These are phyloP conservation scores for Trametes cubensis DNA, from an alignment of 768 basidiomycete species.

Conservation along the genomic window DNA sequence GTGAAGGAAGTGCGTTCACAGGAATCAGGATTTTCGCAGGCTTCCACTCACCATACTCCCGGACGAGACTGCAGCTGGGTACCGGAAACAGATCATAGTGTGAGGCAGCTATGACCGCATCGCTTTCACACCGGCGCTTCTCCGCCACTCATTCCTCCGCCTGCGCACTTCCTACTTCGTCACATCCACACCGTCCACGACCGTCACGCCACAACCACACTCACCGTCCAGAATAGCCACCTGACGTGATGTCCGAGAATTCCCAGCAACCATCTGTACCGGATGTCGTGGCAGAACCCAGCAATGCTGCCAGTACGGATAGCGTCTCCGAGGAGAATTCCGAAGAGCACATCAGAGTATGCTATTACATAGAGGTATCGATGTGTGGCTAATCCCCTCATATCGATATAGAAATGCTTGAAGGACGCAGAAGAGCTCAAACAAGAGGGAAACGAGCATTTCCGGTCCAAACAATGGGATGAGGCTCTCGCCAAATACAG, in stretches of 20 bases:
- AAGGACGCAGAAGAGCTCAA: constrained; percentile 65
- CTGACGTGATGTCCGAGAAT: too few relatives aligned
- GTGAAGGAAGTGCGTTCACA: neutral
- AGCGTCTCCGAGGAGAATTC: too few relatives aligned
- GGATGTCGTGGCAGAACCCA: too few relatives aligned
- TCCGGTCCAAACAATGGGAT: constrained; percentile 65
- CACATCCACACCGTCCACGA: neutral
- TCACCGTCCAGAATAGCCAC: too few relatives aligned
- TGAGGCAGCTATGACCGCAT: neutral
- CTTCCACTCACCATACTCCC: too few relatives aligned
- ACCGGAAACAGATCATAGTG: neutral
- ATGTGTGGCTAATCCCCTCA: neutral
- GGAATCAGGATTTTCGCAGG: too few relatives aligned
- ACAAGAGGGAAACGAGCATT: constrained; percentile 72
- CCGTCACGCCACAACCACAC: neutral
- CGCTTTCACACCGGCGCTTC: neutral
- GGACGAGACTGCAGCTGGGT: too few relatives aligned
- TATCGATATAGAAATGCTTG: constrained; percentile 43
- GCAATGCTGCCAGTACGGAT: too few relatives aligned
- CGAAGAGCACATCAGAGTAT: constrained; percentile 2
- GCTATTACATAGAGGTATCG: neutral
- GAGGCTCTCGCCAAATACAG: constrained; percentile 74
- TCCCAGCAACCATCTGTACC: too few relatives aligned
- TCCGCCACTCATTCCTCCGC: neutral
- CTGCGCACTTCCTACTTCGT: neutral